These are phyloP conservation scores for Cyclanthera cordifolia DNA, from an alignment of 306 rosid species.

Conservation along the genomic window DNA sequence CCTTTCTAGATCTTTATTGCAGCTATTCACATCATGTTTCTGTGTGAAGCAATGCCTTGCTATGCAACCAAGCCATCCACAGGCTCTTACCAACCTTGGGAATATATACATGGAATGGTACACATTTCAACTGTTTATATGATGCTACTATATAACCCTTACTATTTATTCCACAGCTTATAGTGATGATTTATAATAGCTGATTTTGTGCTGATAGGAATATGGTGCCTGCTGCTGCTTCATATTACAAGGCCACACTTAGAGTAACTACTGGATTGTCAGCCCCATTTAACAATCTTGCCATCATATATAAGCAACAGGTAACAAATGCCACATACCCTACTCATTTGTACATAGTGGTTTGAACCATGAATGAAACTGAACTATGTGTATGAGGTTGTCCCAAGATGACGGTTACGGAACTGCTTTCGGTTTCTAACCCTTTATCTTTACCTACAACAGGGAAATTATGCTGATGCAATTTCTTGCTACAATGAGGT, in stretches of 20 bases:
- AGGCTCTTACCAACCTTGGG: slow-evolving; percentile 93
- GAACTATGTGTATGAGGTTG: not conserved
- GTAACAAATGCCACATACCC: slow-evolving; percentile 16
- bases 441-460: slow-evolving; percentile 4
- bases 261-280: slow-evolving; percentile 87
- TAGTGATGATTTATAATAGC: not conserved
- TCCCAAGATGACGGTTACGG: not conserved
- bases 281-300: slow-evolving; percentile 92
- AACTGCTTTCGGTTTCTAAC: not conserved
- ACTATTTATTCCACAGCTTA: not conserved
- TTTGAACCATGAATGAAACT: not conserved
- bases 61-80: slow-evolving; percentile 88
- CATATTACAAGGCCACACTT: slow-evolving; percentile 83
- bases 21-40: slow-evolving; percentile 19
- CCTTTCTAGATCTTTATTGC: not conserved
- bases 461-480: slow-evolving; percentile 97
- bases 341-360: not conserved
- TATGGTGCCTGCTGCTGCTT: slow-evolving; percentile 88
- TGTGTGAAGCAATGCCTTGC: slow-evolving; percentile 80
- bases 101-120: slow-evolving; percentile 98
- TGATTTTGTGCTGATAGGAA: slow-evolving; percentile 39
- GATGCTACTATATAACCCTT: not conserved
- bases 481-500: slow-evolving; percentile 96
- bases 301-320: slow-evolving; percentile 92
- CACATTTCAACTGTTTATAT: slow-evolving; percentile 8